Conservation (phyloP, 371 early-diverging fungal species). For the Saksenaea vasiformis region DNA sequence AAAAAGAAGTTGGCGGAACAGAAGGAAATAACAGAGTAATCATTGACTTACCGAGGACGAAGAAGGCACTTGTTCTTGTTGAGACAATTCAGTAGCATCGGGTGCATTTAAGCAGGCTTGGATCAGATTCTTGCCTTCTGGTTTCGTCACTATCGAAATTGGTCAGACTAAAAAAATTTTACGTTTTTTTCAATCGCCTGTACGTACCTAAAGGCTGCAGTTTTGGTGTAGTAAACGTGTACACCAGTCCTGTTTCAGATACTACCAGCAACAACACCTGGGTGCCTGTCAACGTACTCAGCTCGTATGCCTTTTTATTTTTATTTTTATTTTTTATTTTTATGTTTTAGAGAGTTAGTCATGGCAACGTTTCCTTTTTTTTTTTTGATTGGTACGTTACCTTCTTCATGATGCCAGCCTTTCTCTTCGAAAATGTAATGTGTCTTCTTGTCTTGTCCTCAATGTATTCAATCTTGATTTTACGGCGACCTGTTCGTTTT, state of each 20-base stretch:
- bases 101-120: constrained; percentile 23
- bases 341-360: background rate
- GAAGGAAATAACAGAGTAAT: background rate
- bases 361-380: background rate
- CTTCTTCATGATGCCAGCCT: constrained; percentile 98
- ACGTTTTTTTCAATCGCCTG: background rate
- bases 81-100: background rate
- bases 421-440: constrained; percentile 96
- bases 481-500: constrained; percentile 56
- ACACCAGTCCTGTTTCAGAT: constrained; percentile 98
- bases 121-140: constrained; percentile 88
- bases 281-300: constrained; percentile 96
- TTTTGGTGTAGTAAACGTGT: constrained; percentile 98
- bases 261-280: constrained; percentile 96
- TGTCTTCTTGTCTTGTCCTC: constrained; percentile 89
- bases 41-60: constrained; percentile 6
- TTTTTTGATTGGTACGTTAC: too few relatives aligned
- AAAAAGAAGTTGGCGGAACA: background rate
- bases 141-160: constrained; percentile 78
- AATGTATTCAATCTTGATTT: constrained; percentile 95
- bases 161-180: background rate
- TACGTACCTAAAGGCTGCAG: constrained; percentile 70
- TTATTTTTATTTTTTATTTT: constrained; percentile 24
- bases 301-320: constrained; percentile 86
- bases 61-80: constrained; percentile 3